phyloP scores from a whole-genome alignment of 306 rosid genomes.

The Quercus berberidifolia region DNA sequence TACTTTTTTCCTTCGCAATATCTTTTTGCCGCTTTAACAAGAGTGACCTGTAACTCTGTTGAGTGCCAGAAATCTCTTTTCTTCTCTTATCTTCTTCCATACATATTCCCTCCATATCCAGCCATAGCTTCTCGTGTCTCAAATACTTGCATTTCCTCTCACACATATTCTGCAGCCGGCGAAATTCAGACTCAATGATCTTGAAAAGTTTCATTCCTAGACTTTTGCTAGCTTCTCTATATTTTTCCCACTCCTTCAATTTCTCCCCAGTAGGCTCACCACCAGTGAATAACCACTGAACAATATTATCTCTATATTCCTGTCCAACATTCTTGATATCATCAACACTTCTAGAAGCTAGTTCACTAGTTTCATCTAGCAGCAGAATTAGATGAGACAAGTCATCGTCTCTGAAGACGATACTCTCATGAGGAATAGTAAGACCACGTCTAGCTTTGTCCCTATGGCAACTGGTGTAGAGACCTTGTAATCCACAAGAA shows the following conservation, averaged over 20 bases:
- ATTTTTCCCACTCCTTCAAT: neutral
- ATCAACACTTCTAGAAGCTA: neutral
- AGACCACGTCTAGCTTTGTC: neutral
- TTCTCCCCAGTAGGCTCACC: neutral
- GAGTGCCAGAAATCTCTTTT: neutral
- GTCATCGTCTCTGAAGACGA: neutral
- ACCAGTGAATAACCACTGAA: neutral
- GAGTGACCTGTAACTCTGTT: neutral
- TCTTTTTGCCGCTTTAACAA: neutral
- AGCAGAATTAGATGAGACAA: neutral
- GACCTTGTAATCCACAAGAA: neutral
- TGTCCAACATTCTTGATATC: too few relatives aligned
- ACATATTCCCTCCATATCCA: neutral
- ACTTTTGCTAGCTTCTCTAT: neutral
- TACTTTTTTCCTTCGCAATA: neutral
- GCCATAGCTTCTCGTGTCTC: neutral
- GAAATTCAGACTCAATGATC: neutral
- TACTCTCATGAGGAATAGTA: neutral
- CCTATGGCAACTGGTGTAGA: too few relatives aligned
- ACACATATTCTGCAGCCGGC: neutral
- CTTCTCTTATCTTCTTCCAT: neutral
- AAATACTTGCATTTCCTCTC: neutral
- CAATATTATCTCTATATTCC: neutral
- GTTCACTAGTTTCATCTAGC: neutral
- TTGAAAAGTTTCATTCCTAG: neutral